Percentiles rank a stretch among this genome's conserved stretches.
Evolutionary conservation across 192 early-diverging fungal species (phyloP).

Genomic region (Phycomyces blakesleeanus): DNA sequence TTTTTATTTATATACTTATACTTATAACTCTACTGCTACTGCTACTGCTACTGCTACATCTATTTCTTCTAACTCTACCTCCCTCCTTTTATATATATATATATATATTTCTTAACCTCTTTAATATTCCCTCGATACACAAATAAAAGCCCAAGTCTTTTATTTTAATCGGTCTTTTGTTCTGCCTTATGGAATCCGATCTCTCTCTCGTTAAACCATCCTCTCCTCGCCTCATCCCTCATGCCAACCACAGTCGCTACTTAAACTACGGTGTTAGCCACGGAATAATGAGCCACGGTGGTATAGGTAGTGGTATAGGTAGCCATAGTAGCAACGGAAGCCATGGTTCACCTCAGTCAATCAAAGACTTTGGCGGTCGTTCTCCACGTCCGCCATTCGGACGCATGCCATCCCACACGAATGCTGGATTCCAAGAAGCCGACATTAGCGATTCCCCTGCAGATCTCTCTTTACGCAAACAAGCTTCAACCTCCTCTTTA

Average conservation of each 20-base stretch:
- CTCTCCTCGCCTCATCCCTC: background rate
- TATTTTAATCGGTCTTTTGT: too few species aligned
- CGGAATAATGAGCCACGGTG: too few species aligned
- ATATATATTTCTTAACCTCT: too few species aligned
- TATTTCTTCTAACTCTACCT: background rate
- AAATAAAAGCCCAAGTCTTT: too few species aligned
- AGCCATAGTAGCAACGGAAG: too few species aligned
- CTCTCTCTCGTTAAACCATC: background rate
- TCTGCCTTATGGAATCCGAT: constrained; percentile 1
- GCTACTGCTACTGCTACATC: too few species aligned
- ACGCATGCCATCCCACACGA: background rate
- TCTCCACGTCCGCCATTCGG: background rate
- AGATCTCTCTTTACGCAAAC: constrained; percentile 8
- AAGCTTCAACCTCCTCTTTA: constrained; percentile 9
- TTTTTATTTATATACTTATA: too few species aligned
- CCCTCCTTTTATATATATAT: background rate
- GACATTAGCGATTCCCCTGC: constrained; percentile 17
- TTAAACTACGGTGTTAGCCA: background rate
- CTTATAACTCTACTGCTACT: too few species aligned
- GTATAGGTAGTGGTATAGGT: too few species aligned
- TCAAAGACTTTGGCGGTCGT: background rate
- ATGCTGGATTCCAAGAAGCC: constrained; percentile 3
- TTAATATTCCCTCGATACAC: background rate
- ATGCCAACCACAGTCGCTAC: background rate
- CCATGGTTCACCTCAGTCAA: background rate